Evolutionary conservation across 257 asterid species (phyloP), one percentile per base, ranked within the genome.

Genomic region (Nicotiana paniculata): DNA sequence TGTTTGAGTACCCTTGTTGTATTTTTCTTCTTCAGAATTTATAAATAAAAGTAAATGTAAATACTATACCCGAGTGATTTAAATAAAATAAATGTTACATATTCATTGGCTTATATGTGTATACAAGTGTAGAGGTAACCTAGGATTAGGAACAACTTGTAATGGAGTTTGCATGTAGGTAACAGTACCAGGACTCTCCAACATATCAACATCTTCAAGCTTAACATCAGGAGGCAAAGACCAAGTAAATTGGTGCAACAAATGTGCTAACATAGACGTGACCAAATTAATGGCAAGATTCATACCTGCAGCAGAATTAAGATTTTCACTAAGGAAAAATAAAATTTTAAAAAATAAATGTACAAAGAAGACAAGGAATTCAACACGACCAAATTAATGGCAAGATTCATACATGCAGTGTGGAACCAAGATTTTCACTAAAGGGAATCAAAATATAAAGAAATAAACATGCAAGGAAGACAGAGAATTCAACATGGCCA

Each of bases 131-230:
- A 58, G 84, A 1, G 97, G 84, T 83, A 93, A 83, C 62, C 98
- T 84, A 0, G 98, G 97, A 0, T 88, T 89, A 1, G 95, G 88
- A 24, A 93, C 89, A 4, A 91, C 96, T 66, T 89, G 78, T 30
- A 95, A 77, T 1, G 97, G 93, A 18, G 88, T 89, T 16, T 84
- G 85, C 98, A 95, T 93, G 78, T 92, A 95, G 1, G 97, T 92
- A 0, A 95, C 97, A 0, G 83, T 81, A 6, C 97, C 98, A 0
- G 98, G 98, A 51, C 88, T 94, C 89, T 92, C 98, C 84, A 89
- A 88, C 97, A 93, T 86, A 82, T 93, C 97, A 70, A 95, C 89
- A 32, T 93, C 97, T 59, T 91, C 92, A 0, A 91, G 90, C 86
- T 66, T 87, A 51, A 84, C 81, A 3, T 96, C 93, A 0, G 79